phyloP scores from a whole-genome alignment of 805 yeast genomes.

The Tetrapisispora iriomotensis region DNA sequence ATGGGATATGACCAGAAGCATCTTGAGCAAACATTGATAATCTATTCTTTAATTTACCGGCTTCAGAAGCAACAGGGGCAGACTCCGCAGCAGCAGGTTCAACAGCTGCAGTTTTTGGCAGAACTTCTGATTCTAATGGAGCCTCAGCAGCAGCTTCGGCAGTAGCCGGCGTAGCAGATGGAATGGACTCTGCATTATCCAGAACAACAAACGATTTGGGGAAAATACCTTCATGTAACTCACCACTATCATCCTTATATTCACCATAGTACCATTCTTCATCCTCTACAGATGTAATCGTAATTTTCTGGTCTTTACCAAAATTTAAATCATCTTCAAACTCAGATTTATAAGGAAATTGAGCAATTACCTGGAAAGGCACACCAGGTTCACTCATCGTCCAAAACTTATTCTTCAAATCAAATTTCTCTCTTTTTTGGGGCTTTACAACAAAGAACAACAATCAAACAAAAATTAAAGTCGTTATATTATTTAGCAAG shows the following conservation, averaged over 20 bases:
- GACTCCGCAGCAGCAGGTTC: background rate
- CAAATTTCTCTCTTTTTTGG: too few relatives aligned
- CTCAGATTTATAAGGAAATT: constrained; percentile 57
- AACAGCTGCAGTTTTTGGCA: background rate
- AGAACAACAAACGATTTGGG: constrained; percentile 72
- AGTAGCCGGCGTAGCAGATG: constrained; percentile 1
- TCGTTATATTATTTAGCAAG: too few relatives aligned
- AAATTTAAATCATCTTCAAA: constrained; percentile 81
- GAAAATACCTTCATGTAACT: constrained; percentile 58
- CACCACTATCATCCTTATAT: constrained; percentile 37
- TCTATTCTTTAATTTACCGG: constrained; percentile 33
- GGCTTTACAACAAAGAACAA: too few relatives aligned
- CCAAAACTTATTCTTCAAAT: too few relatives aligned
- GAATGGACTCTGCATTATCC: background rate
- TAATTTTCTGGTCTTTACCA: constrained; percentile 53
- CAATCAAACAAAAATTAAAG: too few relatives aligned
- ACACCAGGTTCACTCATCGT: constrained; percentile 22
- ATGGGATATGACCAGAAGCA: constrained; percentile 37
- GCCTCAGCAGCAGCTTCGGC: constrained; percentile 6
- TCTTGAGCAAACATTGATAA: constrained; percentile 41
- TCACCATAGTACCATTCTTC: constrained; percentile 86
- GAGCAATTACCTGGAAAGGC: constrained; percentile 63
- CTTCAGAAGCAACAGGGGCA: background rate
- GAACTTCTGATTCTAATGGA: background rate
- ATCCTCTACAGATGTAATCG: constrained; percentile 73